These are phyloP conservation scores for Leccinum disarticulatum DNA, from an alignment of 768 basidiomycete species.

Conservation along the genomic window DNA sequence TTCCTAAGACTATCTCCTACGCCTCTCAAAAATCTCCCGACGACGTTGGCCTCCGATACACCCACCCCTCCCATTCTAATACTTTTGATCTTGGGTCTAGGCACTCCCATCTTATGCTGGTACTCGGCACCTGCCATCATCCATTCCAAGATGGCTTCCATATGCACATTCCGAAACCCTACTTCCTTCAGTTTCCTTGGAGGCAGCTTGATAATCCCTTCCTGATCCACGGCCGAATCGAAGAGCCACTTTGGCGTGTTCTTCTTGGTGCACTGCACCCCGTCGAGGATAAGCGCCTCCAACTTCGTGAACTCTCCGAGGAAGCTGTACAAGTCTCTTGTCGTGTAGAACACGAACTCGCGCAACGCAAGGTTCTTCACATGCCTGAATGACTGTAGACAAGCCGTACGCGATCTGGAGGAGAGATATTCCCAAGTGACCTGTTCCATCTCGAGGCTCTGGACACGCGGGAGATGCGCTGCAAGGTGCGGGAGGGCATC, in stretches of 20 bases:
- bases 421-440: constrained; percentile 36
- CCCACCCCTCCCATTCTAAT: constrained; percentile 31
- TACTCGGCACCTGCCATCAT: constrained; percentile 22
- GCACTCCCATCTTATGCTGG: constrained; percentile 8
- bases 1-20: constrained; percentile 24
- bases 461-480: constrained; percentile 20
- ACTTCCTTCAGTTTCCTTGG: constrained; percentile 25
- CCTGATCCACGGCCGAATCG: constrained; percentile 4
- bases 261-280: constrained; percentile 27
- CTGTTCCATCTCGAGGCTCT: constrained; percentile 29
- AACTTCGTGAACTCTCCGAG: constrained; percentile 28
- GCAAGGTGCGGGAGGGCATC: constrained; percentile 28
- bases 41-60: constrained; percentile 23
- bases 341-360: constrained; percentile 26
- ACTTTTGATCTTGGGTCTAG: constrained; percentile 17
- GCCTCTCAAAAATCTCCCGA: constrained; percentile 28
- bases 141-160: constrained; percentile 31
- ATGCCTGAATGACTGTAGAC: constrained; percentile 25
- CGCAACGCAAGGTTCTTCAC: constrained; percentile 23
- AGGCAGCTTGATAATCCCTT: constrained; percentile 15
- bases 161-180: constrained; percentile 24
- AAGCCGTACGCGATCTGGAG: constrained; percentile 24
- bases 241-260: constrained; percentile 15
- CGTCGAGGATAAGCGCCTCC: constrained; percentile 30
- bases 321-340: constrained; percentile 28